phyloP scores from a whole-genome alignment of 164 flowering plant genomes.

The Taxillus chinensis region DNA sequence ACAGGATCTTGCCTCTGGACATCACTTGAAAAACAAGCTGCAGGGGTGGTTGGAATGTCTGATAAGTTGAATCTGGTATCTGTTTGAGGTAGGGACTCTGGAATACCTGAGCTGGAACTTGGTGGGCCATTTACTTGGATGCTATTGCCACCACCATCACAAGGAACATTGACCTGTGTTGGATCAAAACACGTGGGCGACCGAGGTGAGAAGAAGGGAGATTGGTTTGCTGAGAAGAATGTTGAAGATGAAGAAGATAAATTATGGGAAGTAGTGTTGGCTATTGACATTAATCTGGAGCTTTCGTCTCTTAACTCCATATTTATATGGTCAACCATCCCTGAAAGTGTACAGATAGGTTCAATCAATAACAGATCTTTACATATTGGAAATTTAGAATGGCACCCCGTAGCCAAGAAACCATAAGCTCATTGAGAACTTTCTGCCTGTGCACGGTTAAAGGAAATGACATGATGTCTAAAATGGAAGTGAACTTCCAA shows the following conservation, averaged over 20 bases:
- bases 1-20: conserved; percentile 27
- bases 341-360: conserved; percentile 6
- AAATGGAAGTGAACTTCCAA: background rate
- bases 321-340: conserved; percentile 10
- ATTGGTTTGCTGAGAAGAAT: conserved; percentile 78
- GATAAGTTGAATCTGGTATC: conserved; percentile 16
- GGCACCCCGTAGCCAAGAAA: background rate
- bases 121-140: conserved; percentile 16
- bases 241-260: conserved; percentile 84
- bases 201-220: conserved; percentile 89
- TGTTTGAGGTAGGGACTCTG: conserved; percentile 21
- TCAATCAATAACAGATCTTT: conserved; percentile 12
- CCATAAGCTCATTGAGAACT: background rate
- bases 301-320: conserved; percentile 74
- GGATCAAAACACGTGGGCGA: conserved; percentile 54
- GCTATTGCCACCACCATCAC: conserved; percentile 8
- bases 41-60: conserved; percentile 20
- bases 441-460: background rate
- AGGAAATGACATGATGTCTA: background rate
- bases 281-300: conserved; percentile 37
- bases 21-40: conserved; percentile 21
- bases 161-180: conserved; percentile 22
- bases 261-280: conserved; percentile 47
- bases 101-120: conserved; percentile 18
- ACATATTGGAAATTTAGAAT: background rate